Evolutionary conservation across 2,329 filamentous ascomycete species (phyloP).

Genomic region (Chaetoscypha palmicola): DNA sequence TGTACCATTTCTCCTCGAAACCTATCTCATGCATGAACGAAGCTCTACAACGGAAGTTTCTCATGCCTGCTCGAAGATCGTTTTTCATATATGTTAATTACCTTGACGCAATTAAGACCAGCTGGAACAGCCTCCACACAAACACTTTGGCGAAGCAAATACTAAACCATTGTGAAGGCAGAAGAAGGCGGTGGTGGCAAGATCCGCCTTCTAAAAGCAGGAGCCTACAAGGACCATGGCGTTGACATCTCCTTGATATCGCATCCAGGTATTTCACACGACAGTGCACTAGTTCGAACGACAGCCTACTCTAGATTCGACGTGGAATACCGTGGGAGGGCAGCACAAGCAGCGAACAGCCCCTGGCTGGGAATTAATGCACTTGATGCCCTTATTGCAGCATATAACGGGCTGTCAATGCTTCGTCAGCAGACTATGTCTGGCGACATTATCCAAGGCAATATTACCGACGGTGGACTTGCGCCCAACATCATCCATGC

Average conservation of each 20-base stretch:
- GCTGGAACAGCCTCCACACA: too few species aligned
- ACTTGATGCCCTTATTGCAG: constrained; percentile 33
- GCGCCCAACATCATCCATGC: constrained; percentile 1
- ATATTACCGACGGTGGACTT: constrained; percentile 34
- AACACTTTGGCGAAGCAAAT: too few species aligned
- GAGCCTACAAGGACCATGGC: background rate
- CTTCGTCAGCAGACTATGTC: constrained; percentile 29
- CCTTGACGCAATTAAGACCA: too few species aligned
- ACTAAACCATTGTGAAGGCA: too few species aligned
- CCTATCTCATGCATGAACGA: too few species aligned
- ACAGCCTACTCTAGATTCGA: constrained; percentile 30
- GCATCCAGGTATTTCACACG: background rate
- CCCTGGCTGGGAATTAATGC: constrained; percentile 37
- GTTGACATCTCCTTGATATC: constrained; percentile 1
- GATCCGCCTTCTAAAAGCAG: background rate
- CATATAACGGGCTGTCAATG: constrained; percentile 31
- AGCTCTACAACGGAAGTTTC: too few species aligned
- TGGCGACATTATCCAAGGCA: constrained; percentile 32
- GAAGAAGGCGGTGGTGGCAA: constrained; percentile 12
- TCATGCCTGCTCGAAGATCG: too few species aligned
- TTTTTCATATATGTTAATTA: too few species aligned
- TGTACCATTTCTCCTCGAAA: too few species aligned
- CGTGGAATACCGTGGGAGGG: constrained; percentile 46
- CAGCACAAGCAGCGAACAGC: constrained; percentile 36
- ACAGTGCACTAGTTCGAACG: constrained; percentile 1